Evolutionary conservation across 2,329 filamentous ascomycete species (phyloP).

Genomic region (Neonectria faginata): DNA sequence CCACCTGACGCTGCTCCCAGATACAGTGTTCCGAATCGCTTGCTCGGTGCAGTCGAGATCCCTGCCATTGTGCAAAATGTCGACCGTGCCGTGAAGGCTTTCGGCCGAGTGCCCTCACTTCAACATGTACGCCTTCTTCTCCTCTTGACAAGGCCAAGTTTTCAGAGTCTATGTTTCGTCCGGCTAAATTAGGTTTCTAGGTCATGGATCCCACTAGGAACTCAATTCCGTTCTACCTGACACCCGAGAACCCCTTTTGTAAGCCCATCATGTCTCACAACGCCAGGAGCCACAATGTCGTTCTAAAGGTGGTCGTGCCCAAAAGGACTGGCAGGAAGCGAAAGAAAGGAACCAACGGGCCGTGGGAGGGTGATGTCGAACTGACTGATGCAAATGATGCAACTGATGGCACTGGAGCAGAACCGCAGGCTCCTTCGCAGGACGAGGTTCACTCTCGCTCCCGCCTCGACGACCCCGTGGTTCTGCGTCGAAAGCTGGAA

Average conservation of each 20-base stretch:
- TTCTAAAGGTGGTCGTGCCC: conserved; percentile 88
- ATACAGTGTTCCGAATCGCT: conserved; percentile 51
- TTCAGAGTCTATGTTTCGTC: not conserved
- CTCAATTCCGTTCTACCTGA: conserved; percentile 77
- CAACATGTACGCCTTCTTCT: conserved; percentile 50
- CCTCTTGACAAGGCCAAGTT: not conserved
- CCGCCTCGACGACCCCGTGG: conserved; percentile 63
- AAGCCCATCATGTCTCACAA: conserved; percentile 83
- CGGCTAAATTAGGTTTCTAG: conserved; percentile 48
- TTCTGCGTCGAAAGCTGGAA: conserved; percentile 71
- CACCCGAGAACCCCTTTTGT: conserved; percentile 82
- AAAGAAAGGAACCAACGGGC: conserved; percentile 79
- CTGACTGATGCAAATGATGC: conserved; percentile 45
- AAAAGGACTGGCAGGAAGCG: conserved; percentile 88
- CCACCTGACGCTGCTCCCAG: conserved; percentile 47
- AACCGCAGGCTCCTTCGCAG: conserved; percentile 25
- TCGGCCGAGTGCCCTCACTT: conserved; percentile 54
- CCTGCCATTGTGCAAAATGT: conserved; percentile 58
- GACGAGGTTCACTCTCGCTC: conserved; percentile 56
- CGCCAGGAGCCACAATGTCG: conserved; percentile 81
- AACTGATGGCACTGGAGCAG: conserved; percentile 45
- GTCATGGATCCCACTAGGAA: conserved; percentile 61
- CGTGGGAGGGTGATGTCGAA: conserved; percentile 65
- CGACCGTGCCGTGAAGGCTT: conserved; percentile 57
- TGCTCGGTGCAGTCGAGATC: conserved; percentile 56